phyloP scores from a whole-genome alignment of 306 rosid genomes.

The Ochetophila trinervis region DNA sequence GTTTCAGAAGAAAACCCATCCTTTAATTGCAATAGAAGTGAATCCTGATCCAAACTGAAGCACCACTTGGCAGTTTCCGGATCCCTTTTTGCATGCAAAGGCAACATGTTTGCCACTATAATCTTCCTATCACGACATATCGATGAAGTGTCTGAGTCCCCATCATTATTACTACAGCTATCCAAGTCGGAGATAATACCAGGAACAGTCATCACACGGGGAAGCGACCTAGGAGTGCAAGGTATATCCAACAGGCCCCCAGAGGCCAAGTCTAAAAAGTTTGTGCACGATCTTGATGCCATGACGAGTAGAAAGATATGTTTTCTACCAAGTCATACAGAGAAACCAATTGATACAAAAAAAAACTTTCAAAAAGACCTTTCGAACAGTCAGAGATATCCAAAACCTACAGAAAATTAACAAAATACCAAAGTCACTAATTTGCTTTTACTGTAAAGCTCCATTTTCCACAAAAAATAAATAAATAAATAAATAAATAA shows the following conservation, averaged over 20 bases:
- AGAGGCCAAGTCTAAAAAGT: constrained; percentile 50
- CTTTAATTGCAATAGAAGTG: constrained; percentile 58
- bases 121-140: constrained; percentile 63
- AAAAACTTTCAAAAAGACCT: constrained; percentile 8
- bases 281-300: constrained; percentile 60
- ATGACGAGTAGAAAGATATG: constrained; percentile 25
- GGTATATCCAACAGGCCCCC: constrained; percentile 62
- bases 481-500: neutral
- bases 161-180: constrained; percentile 41
- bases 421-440: neutral
- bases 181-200: constrained; percentile 72
- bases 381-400: neutral
- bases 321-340: constrained; percentile 28
- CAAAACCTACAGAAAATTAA: constrained; percentile 10
- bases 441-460: neutral
- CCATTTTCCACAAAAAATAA: neutral
- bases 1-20: constrained; percentile 71
- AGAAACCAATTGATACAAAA: neutral
- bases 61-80: constrained; percentile 57
- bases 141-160: constrained; percentile 68
- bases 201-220: constrained; percentile 68
- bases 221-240: constrained; percentile 61
- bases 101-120: constrained; percentile 78
- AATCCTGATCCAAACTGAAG: constrained; percentile 76
- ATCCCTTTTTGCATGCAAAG: constrained; percentile 70